Conservation (phyloP, 306 rosid genomes). For the Quercus gilva region DNA sequence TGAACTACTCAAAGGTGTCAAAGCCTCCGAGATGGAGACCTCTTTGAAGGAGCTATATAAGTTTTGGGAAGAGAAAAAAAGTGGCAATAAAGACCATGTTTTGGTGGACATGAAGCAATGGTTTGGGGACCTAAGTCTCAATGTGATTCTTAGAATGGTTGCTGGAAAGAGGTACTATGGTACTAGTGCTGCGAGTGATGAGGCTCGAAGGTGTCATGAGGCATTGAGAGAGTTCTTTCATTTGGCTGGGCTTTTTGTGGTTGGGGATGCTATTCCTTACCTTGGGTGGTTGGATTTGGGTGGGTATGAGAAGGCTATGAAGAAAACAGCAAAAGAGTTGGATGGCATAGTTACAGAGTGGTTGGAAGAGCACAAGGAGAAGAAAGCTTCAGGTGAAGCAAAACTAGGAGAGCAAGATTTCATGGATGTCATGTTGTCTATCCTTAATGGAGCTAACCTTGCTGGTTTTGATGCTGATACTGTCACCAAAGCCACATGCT, state of each 20-base stretch:
- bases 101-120: slow-evolving; percentile 38
- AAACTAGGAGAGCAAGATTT: slow-evolving; percentile 25
- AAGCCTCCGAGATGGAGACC: slow-evolving; percentile 14
- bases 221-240: slow-evolving; percentile 10
- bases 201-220: not conserved
- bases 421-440: slow-evolving; percentile 41
- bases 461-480: slow-evolving; percentile 29
- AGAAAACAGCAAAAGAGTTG: slow-evolving; percentile 23
- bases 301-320: slow-evolving; percentile 43
- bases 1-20: slow-evolving; percentile 18
- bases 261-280: slow-evolving; percentile 37
- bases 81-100: not conserved
- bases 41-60: slow-evolving; percentile 20
- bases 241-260: slow-evolving; percentile 21
- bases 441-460: not conserved
- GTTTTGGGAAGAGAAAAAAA: not conserved
- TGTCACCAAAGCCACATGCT: slow-evolving; percentile 29
- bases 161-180: slow-evolving; percentile 32
- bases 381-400: not conserved
- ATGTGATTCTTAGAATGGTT: slow-evolving; percentile 26
- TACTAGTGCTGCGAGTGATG: not conserved
- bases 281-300: slow-evolving; percentile 42
- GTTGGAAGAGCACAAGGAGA: slow-evolving; percentile 28
- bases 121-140: slow-evolving; percentile 34
- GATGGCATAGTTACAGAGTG: slow-evolving; percentile 13